Conservation (phyloP, 345 rosid species). For the Boechera retrofracta region DNA sequence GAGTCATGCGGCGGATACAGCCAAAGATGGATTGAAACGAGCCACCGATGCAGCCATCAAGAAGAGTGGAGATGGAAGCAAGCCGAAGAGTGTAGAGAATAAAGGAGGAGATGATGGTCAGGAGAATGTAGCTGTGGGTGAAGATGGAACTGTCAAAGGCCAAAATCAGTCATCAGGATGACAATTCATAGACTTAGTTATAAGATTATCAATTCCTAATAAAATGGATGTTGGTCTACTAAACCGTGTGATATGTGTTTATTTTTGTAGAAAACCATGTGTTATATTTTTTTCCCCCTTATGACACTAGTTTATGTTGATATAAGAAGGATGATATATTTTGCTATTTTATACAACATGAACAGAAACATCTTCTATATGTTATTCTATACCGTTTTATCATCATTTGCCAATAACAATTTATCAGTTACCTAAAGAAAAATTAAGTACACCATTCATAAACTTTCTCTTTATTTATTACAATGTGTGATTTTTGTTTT, state of each 20-base stretch:
- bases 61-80: slow-evolving; percentile 35
- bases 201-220: not conserved
- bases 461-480: not conserved
- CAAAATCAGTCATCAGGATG: slow-evolving; percentile 40
- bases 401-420: not conserved
- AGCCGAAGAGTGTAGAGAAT: slow-evolving; percentile 14
- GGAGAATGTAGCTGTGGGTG: slow-evolving; percentile 33
- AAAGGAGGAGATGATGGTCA: not conserved
- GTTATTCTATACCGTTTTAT: too few species aligned
- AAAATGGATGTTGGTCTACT: not conserved
- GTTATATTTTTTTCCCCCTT: too few species aligned
- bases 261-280: not conserved
- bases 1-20: slow-evolving; percentile 31
- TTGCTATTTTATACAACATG: too few species aligned
- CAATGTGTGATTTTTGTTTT: not conserved
- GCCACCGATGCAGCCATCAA: slow-evolving; percentile 35
- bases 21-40: slow-evolving; percentile 35
- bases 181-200: not conserved
- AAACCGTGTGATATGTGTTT: not conserved
- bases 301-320: too few species aligned
- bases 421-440: not conserved
- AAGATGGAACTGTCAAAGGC: slow-evolving; percentile 33
- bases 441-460: slow-evolving; percentile 2
- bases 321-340: too few species aligned
- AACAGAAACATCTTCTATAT: too few species aligned